Conservation (phyloP, 2,329 filamentous ascomycete species). For the Boeremia lycopersici region DNA sequence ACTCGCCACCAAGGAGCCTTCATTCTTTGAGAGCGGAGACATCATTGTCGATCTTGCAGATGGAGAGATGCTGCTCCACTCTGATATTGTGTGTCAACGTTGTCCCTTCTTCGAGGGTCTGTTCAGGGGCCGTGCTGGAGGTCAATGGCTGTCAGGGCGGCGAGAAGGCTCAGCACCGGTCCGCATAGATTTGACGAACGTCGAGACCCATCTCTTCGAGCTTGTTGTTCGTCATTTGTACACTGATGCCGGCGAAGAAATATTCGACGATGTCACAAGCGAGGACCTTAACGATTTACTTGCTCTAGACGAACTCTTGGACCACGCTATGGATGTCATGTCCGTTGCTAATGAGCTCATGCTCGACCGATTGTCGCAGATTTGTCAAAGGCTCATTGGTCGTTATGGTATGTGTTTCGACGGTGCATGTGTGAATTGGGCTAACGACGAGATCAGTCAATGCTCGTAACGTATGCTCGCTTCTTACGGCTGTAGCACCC, state of each 20-base stretch:
- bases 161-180: constrained; percentile 61
- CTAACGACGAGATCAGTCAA: constrained; percentile 34
- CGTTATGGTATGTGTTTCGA: constrained; percentile 65
- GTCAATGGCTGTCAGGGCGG: constrained; percentile 79
- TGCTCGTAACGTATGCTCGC: constrained; percentile 76
- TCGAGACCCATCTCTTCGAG: constrained; percentile 73
- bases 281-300: constrained; percentile 57
- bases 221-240: constrained; percentile 85
- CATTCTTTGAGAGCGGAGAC: constrained; percentile 81
- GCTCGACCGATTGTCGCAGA: constrained; percentile 86
- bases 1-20: constrained; percentile 68
- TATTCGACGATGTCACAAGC: constrained; percentile 79
- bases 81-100: constrained; percentile 76
- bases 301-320: constrained; percentile 78
- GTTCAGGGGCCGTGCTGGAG: constrained; percentile 85
- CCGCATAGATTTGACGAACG: constrained; percentile 80
- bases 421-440: constrained; percentile 20
- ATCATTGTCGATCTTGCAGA: constrained; percentile 78
- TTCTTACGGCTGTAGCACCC: constrained; percentile 85
- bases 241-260: constrained; percentile 75
- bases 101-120: constrained; percentile 93
- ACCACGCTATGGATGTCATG: constrained; percentile 90
- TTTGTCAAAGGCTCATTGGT: constrained; percentile 85
- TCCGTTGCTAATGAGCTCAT: constrained; percentile 91
- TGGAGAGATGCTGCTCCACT: constrained; percentile 74